Conservation (phyloP, 2,329 filamentous ascomycete genomes). For the Colletotrichum truncatum region DNA sequence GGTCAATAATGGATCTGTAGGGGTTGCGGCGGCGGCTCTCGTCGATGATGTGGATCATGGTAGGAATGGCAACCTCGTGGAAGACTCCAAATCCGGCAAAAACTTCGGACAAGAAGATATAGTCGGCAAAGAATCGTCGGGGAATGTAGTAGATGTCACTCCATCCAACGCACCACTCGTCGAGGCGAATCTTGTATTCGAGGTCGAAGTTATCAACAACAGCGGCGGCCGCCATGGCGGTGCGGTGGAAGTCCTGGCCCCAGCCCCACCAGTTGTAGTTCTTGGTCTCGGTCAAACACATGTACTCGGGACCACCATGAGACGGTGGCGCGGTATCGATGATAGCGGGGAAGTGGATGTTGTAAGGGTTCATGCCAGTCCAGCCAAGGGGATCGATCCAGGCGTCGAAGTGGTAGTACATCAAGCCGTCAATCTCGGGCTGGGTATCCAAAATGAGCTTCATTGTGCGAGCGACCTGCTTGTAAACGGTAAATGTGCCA, state of each 20-base stretch:
- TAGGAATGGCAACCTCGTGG: slow-evolving; percentile 43
- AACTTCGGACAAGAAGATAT: slow-evolving; percentile 37
- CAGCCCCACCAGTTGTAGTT: slow-evolving; percentile 36
- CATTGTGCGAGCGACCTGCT: slow-evolving; percentile 40
- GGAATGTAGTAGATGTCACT: slow-evolving; percentile 46
- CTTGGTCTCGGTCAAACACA: slow-evolving; percentile 33
- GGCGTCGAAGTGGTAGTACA: slow-evolving; percentile 44
- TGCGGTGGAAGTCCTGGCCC: slow-evolving; percentile 30
- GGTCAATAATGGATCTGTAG: slow-evolving; percentile 26
- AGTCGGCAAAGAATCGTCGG: slow-evolving; percentile 42
- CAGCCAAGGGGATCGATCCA: slow-evolving; percentile 43
- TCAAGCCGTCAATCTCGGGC: slow-evolving; percentile 39
- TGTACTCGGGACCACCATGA: slow-evolving; percentile 32
- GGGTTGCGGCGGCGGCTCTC: slow-evolving; percentile 33
- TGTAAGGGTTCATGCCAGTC: slow-evolving; percentile 35
- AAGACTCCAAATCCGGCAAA: slow-evolving; percentile 37
- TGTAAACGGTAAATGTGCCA: slow-evolving; percentile 33
- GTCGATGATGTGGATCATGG: slow-evolving; percentile 43
- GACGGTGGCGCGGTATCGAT: slow-evolving; percentile 29
- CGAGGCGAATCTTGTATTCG: slow-evolving; percentile 34
- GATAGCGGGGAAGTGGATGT: slow-evolving; percentile 39
- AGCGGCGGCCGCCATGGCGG: slow-evolving; percentile 28
- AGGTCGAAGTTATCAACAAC: slow-evolving; percentile 32
- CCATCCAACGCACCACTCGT: slow-evolving; percentile 43
- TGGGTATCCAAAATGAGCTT: slow-evolving; percentile 38